Conservation (phyloP, 1,284 basidiomycete genomes). For the Cerrena zonata region DNA sequence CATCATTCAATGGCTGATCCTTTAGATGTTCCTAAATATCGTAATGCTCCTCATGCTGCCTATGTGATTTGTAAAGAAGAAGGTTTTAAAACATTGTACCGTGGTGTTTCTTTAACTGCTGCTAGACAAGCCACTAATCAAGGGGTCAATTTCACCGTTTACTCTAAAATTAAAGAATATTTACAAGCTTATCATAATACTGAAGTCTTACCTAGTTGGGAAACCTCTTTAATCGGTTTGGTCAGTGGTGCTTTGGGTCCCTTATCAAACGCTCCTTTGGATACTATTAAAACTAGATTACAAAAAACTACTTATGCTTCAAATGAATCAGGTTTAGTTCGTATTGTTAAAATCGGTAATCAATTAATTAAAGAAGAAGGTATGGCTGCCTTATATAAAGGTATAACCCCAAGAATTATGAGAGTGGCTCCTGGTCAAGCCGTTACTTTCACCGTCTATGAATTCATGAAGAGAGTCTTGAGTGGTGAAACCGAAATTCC, state of each 20-base stretch:
- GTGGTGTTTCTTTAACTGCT: slow-evolving; percentile 89
- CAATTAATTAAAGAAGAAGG: no score
- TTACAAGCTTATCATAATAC: slow-evolving; percentile 77
- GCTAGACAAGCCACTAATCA: slow-evolving; percentile 97
- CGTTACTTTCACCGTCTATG: no score
- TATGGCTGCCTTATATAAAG: no score
- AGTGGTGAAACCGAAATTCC: no score
- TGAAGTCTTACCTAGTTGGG: slow-evolving; percentile 80
- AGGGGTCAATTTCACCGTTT: slow-evolving; percentile 96
- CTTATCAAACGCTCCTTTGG: slow-evolving; percentile 93
- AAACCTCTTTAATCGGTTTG: slow-evolving; percentile 89
- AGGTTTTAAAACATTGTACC: slow-evolving; percentile 80
- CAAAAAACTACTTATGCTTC: no score
- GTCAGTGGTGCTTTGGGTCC: slow-evolving; percentile 96
- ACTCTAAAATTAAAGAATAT: slow-evolving; percentile 90
- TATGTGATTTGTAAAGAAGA: slow-evolving; percentile 95
- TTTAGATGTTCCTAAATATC: slow-evolving; percentile 86
- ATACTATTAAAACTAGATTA: no score
- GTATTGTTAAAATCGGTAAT: no score
- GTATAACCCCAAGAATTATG: no score
- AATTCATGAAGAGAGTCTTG: no score
- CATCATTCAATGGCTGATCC: slow-evolving; percentile 96
- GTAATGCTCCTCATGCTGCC: slow-evolving; percentile 94
- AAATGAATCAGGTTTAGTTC: no score
- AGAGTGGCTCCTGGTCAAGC: no score